Percentiles rank a stretch among this genome's conserved stretches.
phyloP scores from a whole-genome alignment of 352 stramenopile genomes.

The Phytopythium mirpurense region DNA sequence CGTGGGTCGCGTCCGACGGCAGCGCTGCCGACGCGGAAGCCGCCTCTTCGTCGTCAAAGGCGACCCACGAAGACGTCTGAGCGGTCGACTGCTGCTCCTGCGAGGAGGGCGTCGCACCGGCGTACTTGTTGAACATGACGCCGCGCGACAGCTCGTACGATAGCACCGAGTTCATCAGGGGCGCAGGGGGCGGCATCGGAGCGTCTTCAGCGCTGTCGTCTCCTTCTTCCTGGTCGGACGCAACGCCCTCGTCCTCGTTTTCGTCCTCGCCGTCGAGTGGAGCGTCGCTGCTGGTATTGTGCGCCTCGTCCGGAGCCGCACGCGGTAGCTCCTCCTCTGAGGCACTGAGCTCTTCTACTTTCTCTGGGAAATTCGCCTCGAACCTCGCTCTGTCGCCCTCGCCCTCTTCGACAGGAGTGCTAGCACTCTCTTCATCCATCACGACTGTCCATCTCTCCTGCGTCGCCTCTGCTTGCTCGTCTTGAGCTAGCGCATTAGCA shows the following conservation, averaged over 20 bases:
- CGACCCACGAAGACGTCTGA: background rate
- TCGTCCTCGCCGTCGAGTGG: background rate
- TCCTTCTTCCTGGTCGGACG: background rate
- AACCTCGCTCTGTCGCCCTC: background rate
- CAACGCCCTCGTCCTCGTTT: too few relatives aligned
- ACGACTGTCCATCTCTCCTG: too few relatives aligned
- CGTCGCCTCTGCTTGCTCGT: too few relatives aligned
- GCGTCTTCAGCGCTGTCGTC: background rate
- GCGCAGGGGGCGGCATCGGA: background rate
- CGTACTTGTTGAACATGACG: slow-evolving; percentile 9
- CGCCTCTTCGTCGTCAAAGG: background rate
- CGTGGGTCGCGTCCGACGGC: slow-evolving; percentile 2
- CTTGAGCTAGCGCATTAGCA: too few relatives aligned
- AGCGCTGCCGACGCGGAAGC: background rate
- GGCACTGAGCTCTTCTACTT: background rate
- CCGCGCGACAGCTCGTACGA: slow-evolving; percentile 7
- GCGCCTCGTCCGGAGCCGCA: too few relatives aligned
- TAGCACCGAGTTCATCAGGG: background rate
- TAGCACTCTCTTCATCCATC: background rate
- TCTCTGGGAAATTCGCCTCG: background rate
- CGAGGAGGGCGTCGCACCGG: slow-evolving; percentile 1
- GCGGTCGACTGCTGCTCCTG: slow-evolving; percentile 5
- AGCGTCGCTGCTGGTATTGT: slow-evolving; percentile 5
- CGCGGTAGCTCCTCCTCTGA: background rate
- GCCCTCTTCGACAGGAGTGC: background rate